Evolutionary conservation across 2,329 filamentous ascomycete genomes (phyloP).

Genomic region (Xylaria sp.): DNA sequence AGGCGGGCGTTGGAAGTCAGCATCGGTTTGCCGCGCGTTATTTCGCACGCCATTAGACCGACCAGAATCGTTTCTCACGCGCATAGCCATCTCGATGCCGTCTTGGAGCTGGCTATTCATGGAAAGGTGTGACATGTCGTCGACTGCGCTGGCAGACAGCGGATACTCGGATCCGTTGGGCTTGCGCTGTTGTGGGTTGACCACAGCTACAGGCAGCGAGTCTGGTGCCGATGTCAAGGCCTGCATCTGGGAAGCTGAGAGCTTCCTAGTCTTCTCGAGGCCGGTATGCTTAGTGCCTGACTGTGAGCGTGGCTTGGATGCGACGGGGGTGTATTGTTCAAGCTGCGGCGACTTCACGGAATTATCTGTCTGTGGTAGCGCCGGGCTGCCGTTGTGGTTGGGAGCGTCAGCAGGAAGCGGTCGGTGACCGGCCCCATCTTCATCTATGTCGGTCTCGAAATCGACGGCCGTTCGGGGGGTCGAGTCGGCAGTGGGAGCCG

Average conservation of each 20-base stretch:
- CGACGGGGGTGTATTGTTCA: conserved; percentile 25
- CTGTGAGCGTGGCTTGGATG: conserved; percentile 38
- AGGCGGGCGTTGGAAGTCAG: conserved; percentile 49
- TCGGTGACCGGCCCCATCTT: conserved; percentile 20
- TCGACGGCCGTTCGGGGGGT: not conserved
- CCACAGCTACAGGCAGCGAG: conserved; percentile 65
- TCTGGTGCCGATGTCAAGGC: conserved; percentile 66
- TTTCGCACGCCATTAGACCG: conserved; percentile 45
- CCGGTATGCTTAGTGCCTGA: conserved; percentile 42
- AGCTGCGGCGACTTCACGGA: conserved; percentile 20
- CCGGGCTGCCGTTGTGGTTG: conserved; percentile 14
- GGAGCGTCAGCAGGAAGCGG: conserved; percentile 21
- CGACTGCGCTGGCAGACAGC: conserved; percentile 51
- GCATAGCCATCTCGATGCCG: conserved; percentile 32
- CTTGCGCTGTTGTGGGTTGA: conserved; percentile 45
- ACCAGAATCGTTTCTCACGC: conserved; percentile 41
- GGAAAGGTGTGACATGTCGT: conserved; percentile 48
- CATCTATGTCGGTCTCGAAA: not conserved
- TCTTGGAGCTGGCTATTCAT: conserved; percentile 50
- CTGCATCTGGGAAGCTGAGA: conserved; percentile 68
- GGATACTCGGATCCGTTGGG: conserved; percentile 51
- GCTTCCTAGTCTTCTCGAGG: conserved; percentile 59
- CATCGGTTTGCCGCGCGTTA: conserved; percentile 39
- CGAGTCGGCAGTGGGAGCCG: not conserved
- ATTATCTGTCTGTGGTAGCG: conserved; percentile 12